Evolutionary conservation across 1,284 basidiomycete species (phyloP).

Genomic region (Trichosporon asahii): DNA sequence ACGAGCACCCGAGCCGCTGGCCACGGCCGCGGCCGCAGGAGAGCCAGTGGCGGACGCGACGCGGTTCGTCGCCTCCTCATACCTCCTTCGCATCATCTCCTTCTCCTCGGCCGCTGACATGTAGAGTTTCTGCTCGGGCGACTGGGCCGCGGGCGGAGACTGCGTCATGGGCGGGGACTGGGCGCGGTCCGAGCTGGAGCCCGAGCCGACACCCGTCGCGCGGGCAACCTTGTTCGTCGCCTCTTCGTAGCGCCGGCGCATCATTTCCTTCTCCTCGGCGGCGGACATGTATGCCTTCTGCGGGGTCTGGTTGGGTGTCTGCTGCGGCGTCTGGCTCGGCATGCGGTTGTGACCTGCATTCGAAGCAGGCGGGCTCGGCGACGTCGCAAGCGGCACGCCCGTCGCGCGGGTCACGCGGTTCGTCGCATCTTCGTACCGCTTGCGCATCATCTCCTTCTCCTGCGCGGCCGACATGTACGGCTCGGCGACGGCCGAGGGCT

Average conservation of each 20-base stretch:
- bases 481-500: not conserved
- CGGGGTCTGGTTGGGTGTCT: not conserved
- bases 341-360: not conserved
- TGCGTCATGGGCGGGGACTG: not conserved
- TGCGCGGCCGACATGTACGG: slow-evolving; percentile 31
- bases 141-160: not conserved
- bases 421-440: slow-evolving; percentile 35
- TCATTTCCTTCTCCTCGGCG: slow-evolving; percentile 38
- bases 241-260: slow-evolving; percentile 36
- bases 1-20: not conserved
- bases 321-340: not conserved
- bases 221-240: slow-evolving; percentile 21
- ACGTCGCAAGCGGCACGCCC: not conserved
- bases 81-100: slow-evolving; percentile 27
- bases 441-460: slow-evolving; percentile 39
- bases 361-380: not conserved
- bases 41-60: slow-evolving; percentile 1
- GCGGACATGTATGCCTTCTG: slow-evolving; percentile 26
- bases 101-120: slow-evolving; percentile 29
- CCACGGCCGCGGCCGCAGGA: not conserved
- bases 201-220: not conserved
- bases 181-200: not conserved
- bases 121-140: slow-evolving; percentile 13
- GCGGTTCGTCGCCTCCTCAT: slow-evolving; percentile 24
- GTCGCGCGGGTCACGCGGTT: not conserved